These are phyloP conservation scores for Rhinocladiella similis DNA, from an alignment of 2,329 filamentous ascomycete species.

Conservation along the genomic window DNA sequence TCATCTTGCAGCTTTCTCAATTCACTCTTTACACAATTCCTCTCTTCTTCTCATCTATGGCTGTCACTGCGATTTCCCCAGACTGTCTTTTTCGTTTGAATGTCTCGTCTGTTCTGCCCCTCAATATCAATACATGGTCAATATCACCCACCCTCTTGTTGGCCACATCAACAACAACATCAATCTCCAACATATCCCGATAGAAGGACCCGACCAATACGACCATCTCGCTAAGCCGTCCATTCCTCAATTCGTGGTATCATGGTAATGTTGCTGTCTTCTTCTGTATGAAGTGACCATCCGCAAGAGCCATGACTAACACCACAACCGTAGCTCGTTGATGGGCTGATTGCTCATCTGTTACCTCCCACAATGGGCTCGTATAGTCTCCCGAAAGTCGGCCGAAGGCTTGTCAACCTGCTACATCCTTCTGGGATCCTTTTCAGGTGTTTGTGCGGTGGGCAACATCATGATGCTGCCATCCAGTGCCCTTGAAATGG, in stretches of 20 bases:
- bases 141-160: background rate
- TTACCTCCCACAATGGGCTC: constrained; percentile 15
- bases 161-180: background rate
- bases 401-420: constrained; percentile 17
- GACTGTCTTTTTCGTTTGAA: no score
- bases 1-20: no score
- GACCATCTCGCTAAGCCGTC: constrained; percentile 11
- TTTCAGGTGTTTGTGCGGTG: constrained; percentile 18
- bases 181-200: background rate
- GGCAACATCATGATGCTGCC: constrained; percentile 20
- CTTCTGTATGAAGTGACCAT: background rate
- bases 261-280: constrained; percentile 4
- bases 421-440: constrained; percentile 14
- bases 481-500: constrained; percentile 16
- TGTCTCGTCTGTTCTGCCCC: no score
- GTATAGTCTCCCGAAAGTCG: constrained; percentile 13
- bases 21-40: no score
- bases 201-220: constrained; percentile 11
- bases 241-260: constrained; percentile 14
- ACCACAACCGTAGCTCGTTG: constrained; percentile 4
- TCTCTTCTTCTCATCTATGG: no score
- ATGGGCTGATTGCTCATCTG: constrained; percentile 20
- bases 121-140: no score
- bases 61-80: no score
- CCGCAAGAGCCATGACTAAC: background rate